Evolutionary conservation across 2,329 filamentous ascomycete genomes (phyloP), one percentile per base, ranked within the genome.

Genomic region (Zymoseptoria tritici): DNA sequence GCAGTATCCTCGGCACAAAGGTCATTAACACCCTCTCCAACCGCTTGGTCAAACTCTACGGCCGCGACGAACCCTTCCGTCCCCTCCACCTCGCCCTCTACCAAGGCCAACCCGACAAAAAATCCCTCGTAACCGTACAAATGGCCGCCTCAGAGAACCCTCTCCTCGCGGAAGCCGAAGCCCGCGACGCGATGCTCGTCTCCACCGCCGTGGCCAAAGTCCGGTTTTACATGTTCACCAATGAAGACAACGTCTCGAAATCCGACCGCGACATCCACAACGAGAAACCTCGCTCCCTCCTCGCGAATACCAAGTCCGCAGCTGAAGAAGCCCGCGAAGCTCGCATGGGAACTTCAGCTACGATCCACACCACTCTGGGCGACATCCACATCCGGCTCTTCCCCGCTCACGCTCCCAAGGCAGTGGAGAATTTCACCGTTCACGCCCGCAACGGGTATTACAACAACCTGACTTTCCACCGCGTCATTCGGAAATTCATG

Each of bases 401-500:
- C 80, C 93, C 94, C 1, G 89, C 94, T 62, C 90, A 90, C 2
- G 93, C 94, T 9, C 94, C 95, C 31, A 95, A 93, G 73, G 86
- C 95, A 0, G 93, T 99, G 3, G 94, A 99, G 76, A 99, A 99
- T 75, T 99, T 99, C 73, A 90, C 95, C 58, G 95, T 91, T 0
- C 94, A 97, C 70, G 85, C 91, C 2, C 88, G 87, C 69, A 88
- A 86, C 60, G 91, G 90, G 1, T 99, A 99, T 75, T 99, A 99
- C 79, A 97, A 99, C 78, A 90, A 90, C 75, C 92, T 93, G 36
- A 93, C 97, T 67, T 99, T 99, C 81, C 94, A 99, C 75, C 88
- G 94, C 36, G 89, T 99, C 6, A 99, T 99, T 68, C 86, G 89
- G 62, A 97, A 97, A 71, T 99, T 99, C 78, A 99, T 99, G 95